phyloP scores from a whole-genome alignment of 1,139 yeast genomes.

The Diutina rugosa region DNA sequence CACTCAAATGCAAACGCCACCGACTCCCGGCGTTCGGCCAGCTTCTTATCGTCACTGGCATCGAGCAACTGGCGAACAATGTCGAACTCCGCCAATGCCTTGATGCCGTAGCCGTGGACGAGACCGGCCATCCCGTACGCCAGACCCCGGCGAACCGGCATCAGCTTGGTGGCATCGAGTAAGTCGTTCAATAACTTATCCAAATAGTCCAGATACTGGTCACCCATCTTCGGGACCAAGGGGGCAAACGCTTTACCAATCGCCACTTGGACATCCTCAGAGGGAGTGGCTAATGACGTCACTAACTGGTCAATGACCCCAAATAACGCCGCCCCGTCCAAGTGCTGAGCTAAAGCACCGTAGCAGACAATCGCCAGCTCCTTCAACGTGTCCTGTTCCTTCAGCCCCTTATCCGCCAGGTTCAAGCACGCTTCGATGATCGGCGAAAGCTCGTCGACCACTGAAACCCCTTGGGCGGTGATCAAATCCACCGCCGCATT shows the following conservation, averaged over 20 bases:
- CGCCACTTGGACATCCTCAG: conserved; percentile 81
- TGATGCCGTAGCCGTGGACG: conserved; percentile 81
- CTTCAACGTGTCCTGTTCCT: conserved; percentile 49
- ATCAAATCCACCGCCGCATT: conserved; percentile 79
- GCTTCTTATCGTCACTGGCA: conserved; percentile 81
- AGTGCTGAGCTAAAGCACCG: conserved; percentile 80
- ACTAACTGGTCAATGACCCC: conserved; percentile 59
- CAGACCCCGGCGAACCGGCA: conserved; percentile 72
- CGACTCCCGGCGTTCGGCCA: conserved; percentile 67
- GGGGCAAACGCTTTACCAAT: conserved; percentile 80
- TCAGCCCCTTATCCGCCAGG: conserved; percentile 29
- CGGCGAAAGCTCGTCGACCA: conserved; percentile 62
- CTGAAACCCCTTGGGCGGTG: conserved; percentile 41
- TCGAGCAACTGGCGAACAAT: conserved; percentile 66
- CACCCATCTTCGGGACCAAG: conserved; percentile 46
- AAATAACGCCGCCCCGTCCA: conserved; percentile 55
- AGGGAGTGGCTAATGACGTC: conserved; percentile 71
- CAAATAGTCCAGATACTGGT: conserved; percentile 38
- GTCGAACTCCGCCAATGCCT: conserved; percentile 62
- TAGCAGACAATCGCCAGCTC: conserved; percentile 64
- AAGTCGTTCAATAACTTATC: conserved; percentile 47
- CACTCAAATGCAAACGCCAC: conserved; percentile 83
- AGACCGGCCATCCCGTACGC: conserved; percentile 94
- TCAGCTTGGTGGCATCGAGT: conserved; percentile 29
- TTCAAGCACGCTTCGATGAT: conserved; percentile 56